Evolutionary conservation across 2,329 filamentous ascomycete species (phyloP).

Genomic region (Pezizomycotina sp.): DNA sequence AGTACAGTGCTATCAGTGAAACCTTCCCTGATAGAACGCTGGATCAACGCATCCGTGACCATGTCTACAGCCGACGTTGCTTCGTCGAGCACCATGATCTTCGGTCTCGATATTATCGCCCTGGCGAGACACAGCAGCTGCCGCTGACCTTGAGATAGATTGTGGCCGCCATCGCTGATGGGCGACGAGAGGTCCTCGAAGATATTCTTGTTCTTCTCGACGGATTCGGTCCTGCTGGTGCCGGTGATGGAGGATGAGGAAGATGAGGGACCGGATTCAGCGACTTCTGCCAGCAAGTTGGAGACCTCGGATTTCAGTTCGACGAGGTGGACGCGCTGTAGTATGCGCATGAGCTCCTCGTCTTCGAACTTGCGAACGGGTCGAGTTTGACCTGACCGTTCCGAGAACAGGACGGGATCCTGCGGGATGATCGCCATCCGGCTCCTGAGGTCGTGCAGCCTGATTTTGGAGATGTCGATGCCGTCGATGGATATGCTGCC

Average conservation of each 20-base stretch:
- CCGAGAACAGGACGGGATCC: conserved; percentile 67
- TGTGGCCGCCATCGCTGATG: conserved; percentile 55
- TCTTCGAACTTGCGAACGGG: conserved; percentile 57
- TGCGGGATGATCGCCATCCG: conserved; percentile 67
- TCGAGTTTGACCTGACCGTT: conserved; percentile 57
- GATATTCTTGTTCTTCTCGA: conserved; percentile 47
- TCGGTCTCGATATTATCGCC: conserved; percentile 53
- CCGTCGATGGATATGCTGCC: conserved; percentile 57
- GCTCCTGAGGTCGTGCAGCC: conserved; percentile 52
- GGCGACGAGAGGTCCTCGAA: conserved; percentile 46
- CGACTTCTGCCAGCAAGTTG: conserved; percentile 28
- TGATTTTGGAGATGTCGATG: conserved; percentile 55
- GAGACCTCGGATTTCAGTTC: conserved; percentile 29
- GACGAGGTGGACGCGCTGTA: conserved; percentile 54
- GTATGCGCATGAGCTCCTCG: conserved; percentile 48
- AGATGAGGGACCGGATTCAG: conserved; percentile 30
- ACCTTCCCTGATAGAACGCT: conserved; percentile 54
- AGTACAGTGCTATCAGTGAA: conserved; percentile 52
- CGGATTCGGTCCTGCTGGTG: conserved; percentile 25
- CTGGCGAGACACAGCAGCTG: conserved; percentile 60
- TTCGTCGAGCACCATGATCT: conserved; percentile 66
- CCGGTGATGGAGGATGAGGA: conserved; percentile 28
- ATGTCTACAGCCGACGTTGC: conserved; percentile 66
- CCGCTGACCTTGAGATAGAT: conserved; percentile 59
- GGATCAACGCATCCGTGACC: conserved; percentile 56